Conservation (phyloP, 163 green algal genomes). For the Scenedesmus sp. region DNA sequence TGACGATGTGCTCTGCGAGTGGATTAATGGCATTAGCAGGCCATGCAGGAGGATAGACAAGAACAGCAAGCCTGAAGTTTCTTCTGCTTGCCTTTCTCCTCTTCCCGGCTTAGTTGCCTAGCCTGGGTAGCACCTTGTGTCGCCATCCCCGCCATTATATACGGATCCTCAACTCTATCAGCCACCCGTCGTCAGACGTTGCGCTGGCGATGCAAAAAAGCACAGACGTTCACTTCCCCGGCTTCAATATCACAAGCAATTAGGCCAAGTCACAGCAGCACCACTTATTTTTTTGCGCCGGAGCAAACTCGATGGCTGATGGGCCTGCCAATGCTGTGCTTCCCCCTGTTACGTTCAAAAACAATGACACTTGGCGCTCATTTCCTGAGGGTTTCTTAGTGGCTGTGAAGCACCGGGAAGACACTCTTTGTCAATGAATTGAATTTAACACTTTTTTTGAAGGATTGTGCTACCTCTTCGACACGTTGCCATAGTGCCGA, state of each 20-base stretch:
- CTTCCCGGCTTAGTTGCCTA: conserved; percentile 18
- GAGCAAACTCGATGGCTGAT: too few relatives aligned
- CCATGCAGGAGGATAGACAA: background rate
- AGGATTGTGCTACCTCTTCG: too few relatives aligned
- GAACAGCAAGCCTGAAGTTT: background rate
- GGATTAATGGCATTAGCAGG: background rate
- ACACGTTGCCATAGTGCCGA: too few relatives aligned
- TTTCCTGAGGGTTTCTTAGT: background rate
- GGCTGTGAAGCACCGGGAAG: too few relatives aligned
- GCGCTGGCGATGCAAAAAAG: background rate
- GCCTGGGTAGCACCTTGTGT: conserved; percentile 32
- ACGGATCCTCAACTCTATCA: background rate
- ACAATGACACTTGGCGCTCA: conserved; percentile 1
- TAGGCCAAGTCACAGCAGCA: background rate
- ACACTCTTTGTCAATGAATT: too few relatives aligned
- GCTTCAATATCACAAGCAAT: background rate
- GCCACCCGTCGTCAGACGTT: background rate
- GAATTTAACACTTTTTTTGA: too few relatives aligned
- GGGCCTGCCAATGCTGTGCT: background rate
- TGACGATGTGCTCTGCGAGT: conserved; percentile 39
- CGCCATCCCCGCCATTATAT: background rate
- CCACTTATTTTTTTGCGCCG: too few relatives aligned
- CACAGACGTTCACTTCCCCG: background rate
- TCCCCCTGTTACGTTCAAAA: conserved; percentile 8
- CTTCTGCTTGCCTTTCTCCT: conserved; percentile 47